Conservation (phyloP, 257 asterid genomes). For the Forsythia viridissima region DNA sequence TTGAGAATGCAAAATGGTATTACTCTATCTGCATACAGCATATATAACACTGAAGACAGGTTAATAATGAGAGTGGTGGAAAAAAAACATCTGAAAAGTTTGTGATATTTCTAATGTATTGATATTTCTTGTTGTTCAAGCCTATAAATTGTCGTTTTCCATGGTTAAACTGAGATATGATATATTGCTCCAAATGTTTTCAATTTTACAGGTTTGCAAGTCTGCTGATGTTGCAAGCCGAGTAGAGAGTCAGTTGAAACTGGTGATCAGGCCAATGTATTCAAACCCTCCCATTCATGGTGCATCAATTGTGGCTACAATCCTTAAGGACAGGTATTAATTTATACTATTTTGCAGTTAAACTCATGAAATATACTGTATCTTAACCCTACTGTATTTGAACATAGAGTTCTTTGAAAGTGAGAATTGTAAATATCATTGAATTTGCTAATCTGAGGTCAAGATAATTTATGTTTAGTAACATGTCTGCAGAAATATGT, state of each 20-base stretch:
- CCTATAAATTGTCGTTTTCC: background rate
- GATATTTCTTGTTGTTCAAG: background rate
- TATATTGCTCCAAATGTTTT: slow-evolving; percentile 10
- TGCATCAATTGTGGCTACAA: slow-evolving; percentile 87
- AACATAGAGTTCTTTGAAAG: background rate
- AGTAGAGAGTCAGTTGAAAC: slow-evolving; percentile 96
- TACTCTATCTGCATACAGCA: background rate
- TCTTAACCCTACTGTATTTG: background rate
- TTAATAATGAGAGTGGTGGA: background rate
- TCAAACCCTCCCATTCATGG: slow-evolving; percentile 98
- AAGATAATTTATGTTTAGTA: slow-evolving; percentile 3
- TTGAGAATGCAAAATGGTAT: background rate
- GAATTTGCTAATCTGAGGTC: slow-evolving; percentile 3
- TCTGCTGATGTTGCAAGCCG: slow-evolving; percentile 83
- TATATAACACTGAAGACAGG: background rate
- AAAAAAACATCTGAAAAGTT: background rate
- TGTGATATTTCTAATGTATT: background rate
- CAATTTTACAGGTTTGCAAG: slow-evolving; percentile 69
- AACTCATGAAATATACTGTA: background rate
- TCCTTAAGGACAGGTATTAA: slow-evolving; percentile 86
- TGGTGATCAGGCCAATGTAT: slow-evolving; percentile 97
- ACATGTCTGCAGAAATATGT: slow-evolving; percentile 67
- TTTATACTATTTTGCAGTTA: background rate
- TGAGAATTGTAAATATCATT: slow-evolving; percentile 13
- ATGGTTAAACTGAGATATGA: background rate